Base-by-base conservation (phyloP, 495 filamentous ascomycete species). In the Penicillium argentinense region DNA sequence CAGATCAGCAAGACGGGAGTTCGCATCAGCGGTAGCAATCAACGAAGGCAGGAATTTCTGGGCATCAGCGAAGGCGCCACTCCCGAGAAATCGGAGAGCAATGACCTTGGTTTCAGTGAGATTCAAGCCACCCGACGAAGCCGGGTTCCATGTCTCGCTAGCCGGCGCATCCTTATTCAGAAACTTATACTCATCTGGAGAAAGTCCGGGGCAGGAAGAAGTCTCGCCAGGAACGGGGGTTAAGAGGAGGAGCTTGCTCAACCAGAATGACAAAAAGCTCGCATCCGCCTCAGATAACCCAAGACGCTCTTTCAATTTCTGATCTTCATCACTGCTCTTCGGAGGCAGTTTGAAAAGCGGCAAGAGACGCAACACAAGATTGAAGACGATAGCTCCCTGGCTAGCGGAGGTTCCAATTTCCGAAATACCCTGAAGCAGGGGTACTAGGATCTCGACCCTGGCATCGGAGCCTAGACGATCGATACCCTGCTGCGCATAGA, bases 401-500 rank as follows among this genome's bases (percentile, higher is more conserved):
- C 71, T 81, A 12, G 69, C 64, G 18, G 77, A 79, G 27, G 76
- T 80, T n/a, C 74, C 66, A 48, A 82, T 85, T 47, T 83, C 78
- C 1, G 80, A 76, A 30, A 97, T 85, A 28, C 85, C 88, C 54
- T 82, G 77, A 18, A 96, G 69, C 13, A 91, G 68, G 3, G 79
- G 75, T 9, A 91, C 82, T 5, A 96, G 66, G 16, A 97, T 73
- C 8, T 83, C 80, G 25, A 85, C 68, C 49, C 83, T 79, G 37
- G 87, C 85, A 41, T 73, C 57, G n/a, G 69, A 39, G 49, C 72
- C 55, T 9, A 98, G 69, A 19, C 91, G 81, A 30, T 81, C 76
- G 32, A 97, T 73, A 25, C 92, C 91, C 62, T 93, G 87, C 56
- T 95, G 89, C 23, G 96, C 83, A 65, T 95, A 96, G 23, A 86